A percentile compares a stretch with the other conserved stretches of the same genome.
These are phyloP conservation scores for Canna indica DNA, from an alignment of 176 grass and related monocot species.

Conservation along the genomic window DNA sequence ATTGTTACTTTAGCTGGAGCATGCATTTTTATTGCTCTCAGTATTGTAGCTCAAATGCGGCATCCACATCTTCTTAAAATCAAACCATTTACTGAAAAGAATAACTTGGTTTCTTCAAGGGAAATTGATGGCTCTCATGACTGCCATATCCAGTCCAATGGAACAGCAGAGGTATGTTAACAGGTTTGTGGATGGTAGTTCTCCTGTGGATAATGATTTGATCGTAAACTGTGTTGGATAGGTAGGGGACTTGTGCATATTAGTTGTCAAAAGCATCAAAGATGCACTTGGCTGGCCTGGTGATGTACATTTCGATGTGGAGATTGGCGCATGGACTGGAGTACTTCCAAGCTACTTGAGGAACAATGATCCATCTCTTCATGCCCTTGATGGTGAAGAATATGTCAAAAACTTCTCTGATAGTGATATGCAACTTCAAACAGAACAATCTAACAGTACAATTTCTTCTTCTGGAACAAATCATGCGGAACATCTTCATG, in stretches of 20 bases:
- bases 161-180: constrained; percentile 46
- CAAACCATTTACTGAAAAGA: constrained; percentile 30
- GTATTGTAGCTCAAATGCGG: constrained; percentile 39
- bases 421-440: constrained; percentile 14
- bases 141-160: constrained; percentile 33
- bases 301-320: constrained; percentile 47
- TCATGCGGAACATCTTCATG: constrained; percentile 3
- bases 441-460: not conserved
- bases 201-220: not conserved
- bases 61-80: constrained; percentile 30
- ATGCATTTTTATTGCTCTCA: constrained; percentile 52
- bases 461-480: not conserved
- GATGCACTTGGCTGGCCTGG: constrained; percentile 41
- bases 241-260: constrained; percentile 45
- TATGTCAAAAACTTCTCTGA: not conserved
- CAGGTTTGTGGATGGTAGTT: not conserved
- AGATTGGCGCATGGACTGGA: constrained; percentile 66
- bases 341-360: constrained; percentile 53
- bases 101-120: constrained; percentile 31
- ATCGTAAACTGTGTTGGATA: constrained; percentile 23
- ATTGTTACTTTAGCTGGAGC: constrained; percentile 39
- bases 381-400: constrained; percentile 9
- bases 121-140: constrained; percentile 30
- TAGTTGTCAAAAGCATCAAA: constrained; percentile 70
- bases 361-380: constrained; percentile 9